Conservation (phyloP, 2,329 filamentous ascomycete genomes). For the Paracoccidioides brasiliensis region DNA sequence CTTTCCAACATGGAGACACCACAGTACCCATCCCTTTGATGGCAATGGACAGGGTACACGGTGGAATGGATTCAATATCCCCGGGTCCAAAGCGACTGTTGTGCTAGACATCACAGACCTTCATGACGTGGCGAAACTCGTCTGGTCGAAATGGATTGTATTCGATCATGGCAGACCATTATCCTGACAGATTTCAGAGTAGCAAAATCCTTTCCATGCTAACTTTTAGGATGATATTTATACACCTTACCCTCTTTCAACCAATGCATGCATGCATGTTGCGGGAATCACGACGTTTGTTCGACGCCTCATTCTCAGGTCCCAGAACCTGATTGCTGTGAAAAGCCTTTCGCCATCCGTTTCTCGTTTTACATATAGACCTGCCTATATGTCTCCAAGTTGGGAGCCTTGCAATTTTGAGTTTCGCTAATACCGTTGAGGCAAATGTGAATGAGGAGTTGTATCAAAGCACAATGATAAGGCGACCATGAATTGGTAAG, state of each 20-base stretch:
- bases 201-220: background rate
- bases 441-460: background rate
- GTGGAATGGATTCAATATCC: slow-evolving; percentile 7
- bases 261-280: background rate
- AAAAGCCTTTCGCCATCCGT: background rate
- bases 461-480: background rate
- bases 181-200: background rate
- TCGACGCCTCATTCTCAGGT: background rate
- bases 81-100: slow-evolving; percentile 1
- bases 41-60: background rate
- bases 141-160: slow-evolving; percentile 5
- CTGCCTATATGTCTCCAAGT: background rate
- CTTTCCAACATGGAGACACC: background rate
- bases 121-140: slow-evolving; percentile 12
- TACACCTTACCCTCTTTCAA: background rate
- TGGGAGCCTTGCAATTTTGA: background rate
- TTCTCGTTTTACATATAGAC: background rate
- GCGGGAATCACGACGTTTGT: background rate
- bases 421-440: slow-evolving; percentile 1
- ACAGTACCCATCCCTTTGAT: background rate
- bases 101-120: slow-evolving; percentile 4
- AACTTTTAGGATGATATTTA: background rate
- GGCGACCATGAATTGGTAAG: background rate
- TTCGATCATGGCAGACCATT: background rate
- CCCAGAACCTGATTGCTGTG: background rate